Percentiles rank a stretch among this genome's conserved stretches.
phyloP scores from a whole-genome alignment of 176 grass and related monocot genomes.

The Metroxylon sagu region DNA sequence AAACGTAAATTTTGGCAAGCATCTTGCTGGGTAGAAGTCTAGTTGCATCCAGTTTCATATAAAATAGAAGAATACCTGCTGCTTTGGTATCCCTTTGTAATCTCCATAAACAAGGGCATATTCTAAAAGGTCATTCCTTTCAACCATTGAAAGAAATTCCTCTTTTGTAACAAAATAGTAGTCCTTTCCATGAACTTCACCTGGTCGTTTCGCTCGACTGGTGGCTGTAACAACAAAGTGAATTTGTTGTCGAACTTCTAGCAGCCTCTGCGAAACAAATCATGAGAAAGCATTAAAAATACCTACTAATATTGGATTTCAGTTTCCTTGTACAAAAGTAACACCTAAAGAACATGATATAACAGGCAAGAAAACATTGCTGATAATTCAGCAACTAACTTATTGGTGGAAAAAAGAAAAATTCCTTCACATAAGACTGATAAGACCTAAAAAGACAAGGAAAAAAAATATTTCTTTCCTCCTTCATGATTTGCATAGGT shows the following conservation, averaged over 20 bases:
- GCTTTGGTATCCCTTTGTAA: slow-evolving; percentile 90
- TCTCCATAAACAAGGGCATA: slow-evolving; percentile 93
- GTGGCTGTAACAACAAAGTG: slow-evolving; percentile 84
- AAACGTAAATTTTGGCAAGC: too few relatives aligned
- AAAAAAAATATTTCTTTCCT: too few relatives aligned
- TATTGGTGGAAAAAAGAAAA: too few relatives aligned
- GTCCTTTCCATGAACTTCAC: slow-evolving; percentile 89
- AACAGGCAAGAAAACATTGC: too few relatives aligned
- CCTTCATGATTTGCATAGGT: too few relatives aligned
- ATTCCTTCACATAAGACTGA: too few relatives aligned
- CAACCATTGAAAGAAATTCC: slow-evolving; percentile 75
- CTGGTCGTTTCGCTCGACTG: slow-evolving; percentile 48
- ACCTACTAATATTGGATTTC: too few relatives aligned
- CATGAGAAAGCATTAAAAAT: not conserved
- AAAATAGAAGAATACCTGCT: slow-evolving; percentile 51
- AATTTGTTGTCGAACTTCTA: slow-evolving; percentile 66
- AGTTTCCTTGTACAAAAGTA: too few relatives aligned
- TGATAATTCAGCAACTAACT: too few relatives aligned
- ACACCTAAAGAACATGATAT: too few relatives aligned
- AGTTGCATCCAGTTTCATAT: not conserved
- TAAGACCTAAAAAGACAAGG: too few relatives aligned
- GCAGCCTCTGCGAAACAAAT: slow-evolving; percentile 39
- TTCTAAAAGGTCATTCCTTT: slow-evolving; percentile 74
- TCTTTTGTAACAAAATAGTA: slow-evolving; percentile 89
- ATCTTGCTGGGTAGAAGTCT: too few relatives aligned